Evolutionary conservation across 176 grass and related monocot genomes (phyloP), one percentile per base, ranked within the genome.

Genomic region (Carex parvula): DNA sequence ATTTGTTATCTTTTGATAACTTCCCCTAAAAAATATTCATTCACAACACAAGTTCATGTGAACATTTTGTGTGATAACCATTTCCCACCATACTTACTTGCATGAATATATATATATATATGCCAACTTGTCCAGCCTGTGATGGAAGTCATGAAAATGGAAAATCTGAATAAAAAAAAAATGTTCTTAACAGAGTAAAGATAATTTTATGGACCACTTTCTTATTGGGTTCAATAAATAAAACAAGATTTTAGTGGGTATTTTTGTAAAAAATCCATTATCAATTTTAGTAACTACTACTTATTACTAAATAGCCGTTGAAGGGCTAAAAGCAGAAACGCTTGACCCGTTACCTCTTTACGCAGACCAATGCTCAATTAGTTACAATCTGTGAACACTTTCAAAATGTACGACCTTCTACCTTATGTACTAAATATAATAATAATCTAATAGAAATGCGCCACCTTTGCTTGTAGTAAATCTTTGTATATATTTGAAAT

Each of bases 261-360:
- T 56, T 7, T 15, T 6, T 78, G 73, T 20, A 56, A 78, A 26
- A 6, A 78, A 78, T 2, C 5, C 12, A 57, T 52, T 17, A 42
- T 3, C 2, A 22, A 77, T 77, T 76, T 32, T 57, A 57, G 24
- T 70, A 33, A 35, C 15, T 59, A 59, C 17, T 59, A 17, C 16
- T 59, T 15, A 37, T 33, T 68, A 68, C 2, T 66, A 66, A 35
- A 37, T 78, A 78, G 52, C 48, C 73, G 73, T 54, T 78, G 73
- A 17, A 56, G 44, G 48, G 21, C n/a, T 56, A 26, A 78, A 70
- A 55, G 73, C 73, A 57, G 48, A 78, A 78, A 57, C 22, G 24
- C 24, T 32, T 56, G 73, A 78, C 73, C 70, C 70, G 39, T 75
- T 52, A 46, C 30, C 17, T 75, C 9, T 75, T 14, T 15, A 73